Percentiles rank a stretch among this genome's conserved stretches.
phyloP scores from a whole-genome alignment of 768 basidiomycete genomes.

The Auricularia cornea region DNA sequence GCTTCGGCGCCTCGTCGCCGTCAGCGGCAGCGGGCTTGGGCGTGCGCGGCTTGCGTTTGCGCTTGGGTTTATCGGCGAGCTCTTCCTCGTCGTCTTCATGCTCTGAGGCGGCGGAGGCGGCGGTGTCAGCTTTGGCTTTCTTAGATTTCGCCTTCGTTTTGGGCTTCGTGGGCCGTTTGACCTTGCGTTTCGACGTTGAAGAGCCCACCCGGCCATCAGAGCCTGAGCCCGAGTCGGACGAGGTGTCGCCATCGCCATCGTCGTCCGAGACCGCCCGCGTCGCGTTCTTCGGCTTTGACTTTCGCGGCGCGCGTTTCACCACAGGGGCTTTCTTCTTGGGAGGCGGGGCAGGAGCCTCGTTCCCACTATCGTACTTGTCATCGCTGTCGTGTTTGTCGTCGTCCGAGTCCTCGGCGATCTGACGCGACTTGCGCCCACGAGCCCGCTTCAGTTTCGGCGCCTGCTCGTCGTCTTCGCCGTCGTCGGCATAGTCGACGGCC shows the following conservation, averaged over 20 bases:
- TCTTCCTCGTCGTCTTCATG: not conserved
- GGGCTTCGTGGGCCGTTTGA: too few species aligned
- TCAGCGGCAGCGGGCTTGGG: not conserved
- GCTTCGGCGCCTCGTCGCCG: not conserved
- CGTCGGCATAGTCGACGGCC: not conserved
- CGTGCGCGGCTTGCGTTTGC: not conserved
- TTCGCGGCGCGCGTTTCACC: slow-evolving; percentile 2
- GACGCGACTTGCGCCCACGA: not conserved
- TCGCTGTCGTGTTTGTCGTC: not conserved
- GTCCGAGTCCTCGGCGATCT: not conserved
- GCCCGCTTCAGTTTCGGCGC: not conserved
- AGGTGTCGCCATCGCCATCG: not conserved
- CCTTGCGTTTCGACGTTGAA: too few species aligned
- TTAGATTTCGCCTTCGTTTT: too few species aligned
- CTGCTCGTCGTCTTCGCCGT: not conserved
- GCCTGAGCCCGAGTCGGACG: too few species aligned
- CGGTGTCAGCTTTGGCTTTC: too few species aligned
- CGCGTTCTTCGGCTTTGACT: not conserved
- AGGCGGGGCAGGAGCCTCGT: not conserved
- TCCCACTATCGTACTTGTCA: not conserved
- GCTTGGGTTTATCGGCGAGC: not conserved
- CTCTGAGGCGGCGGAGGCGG: not conserved
- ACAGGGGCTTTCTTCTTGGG: not conserved
- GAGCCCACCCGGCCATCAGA: too few species aligned
- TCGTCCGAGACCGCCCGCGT: not conserved